Base-by-base conservation (phyloP, 495 filamentous ascomycete species). In the Hypoxylon fuscum region DNA sequence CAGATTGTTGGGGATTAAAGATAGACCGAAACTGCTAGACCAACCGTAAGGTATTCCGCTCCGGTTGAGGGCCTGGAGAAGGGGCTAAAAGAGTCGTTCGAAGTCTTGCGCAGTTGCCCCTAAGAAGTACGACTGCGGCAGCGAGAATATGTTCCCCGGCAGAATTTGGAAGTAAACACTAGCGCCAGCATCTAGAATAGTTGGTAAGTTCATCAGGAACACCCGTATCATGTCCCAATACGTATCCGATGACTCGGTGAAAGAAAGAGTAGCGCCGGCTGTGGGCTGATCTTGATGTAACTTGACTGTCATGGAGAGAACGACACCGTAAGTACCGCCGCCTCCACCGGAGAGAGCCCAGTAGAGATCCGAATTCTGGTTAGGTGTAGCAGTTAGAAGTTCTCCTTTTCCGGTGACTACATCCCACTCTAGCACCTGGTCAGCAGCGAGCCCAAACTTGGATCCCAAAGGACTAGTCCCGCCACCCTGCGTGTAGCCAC, bases 261-360 rank as follows among this genome's bases (percentile, higher is more conserved):
- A 48, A 14, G 31, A 21, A 2, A 72, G 23, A 5, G 17, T 10
- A 3, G 54, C 63, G 10, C 66, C 69, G 1, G 62, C 64, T 0
- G 65, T 34, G 9, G 27, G 42, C 10, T 55, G 50, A 34, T 72
- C 70, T 0, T 35, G 43, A 44, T 81, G 68, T 0, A 74, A 69
- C 55, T 76, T 78, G 7, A 70, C 63, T 0, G 81, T 85, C 65
- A 80, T 60, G 15, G 74, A 77, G 42, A 73, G 60, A 1, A 85
- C 82, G 9, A 84, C 77, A n/a, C 74, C 83, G 45, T 77, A 86
- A 12, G 73, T 85, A 17, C 83, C 81, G 12, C 72, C 77, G 9
- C 85, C 86, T 8, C 85, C 85, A 17, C 85, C 85, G 29, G 72
- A 74, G 0, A 88, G 64, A 6, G 86, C 86, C 83, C 83, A 88